phyloP scores from a whole-genome alignment of 129 eudicot species.

The Deinandra increscens region DNA sequence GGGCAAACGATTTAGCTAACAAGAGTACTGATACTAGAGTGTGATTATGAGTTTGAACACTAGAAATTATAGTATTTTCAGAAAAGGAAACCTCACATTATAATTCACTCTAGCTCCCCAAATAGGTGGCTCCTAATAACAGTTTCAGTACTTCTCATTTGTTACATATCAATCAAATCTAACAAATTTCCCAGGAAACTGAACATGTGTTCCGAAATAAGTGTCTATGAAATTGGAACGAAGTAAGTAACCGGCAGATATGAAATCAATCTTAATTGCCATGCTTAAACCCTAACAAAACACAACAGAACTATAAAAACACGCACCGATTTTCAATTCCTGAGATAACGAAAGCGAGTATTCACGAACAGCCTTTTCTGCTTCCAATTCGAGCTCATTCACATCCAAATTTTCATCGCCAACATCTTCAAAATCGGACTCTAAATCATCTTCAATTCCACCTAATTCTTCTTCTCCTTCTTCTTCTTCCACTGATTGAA shows the following conservation, averaged over 20 bases:
- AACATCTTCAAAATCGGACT: constrained; percentile 40
- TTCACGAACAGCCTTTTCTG: constrained; percentile 50
- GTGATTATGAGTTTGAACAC: too few relatives aligned
- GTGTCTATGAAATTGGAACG: not conserved
- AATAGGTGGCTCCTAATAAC: too few relatives aligned
- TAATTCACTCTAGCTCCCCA: too few relatives aligned
- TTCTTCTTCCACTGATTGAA: constrained; percentile 24
- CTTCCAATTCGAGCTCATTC: constrained; percentile 68
- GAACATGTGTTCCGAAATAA: not conserved
- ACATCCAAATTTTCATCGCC: constrained; percentile 47
- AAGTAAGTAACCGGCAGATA: not conserved
- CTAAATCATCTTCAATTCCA: constrained; percentile 46
- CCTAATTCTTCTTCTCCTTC: constrained; percentile 8
- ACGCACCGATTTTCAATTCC: constrained; percentile 60
- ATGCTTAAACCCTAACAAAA: constrained; percentile 15
- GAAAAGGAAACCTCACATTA: too few relatives aligned
- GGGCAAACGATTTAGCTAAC: too few relatives aligned
- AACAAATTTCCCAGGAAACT: constrained; percentile 1
- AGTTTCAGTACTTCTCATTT: not conserved
- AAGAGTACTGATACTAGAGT: too few relatives aligned
- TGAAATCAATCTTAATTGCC: not conserved
- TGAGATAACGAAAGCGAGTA: constrained; percentile 52
- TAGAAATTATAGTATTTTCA: too few relatives aligned
- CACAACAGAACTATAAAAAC: not conserved
- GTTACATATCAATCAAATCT: not conserved